Evolutionary conservation across 2,329 filamentous ascomycete genomes (phyloP).

Genomic region (Aspergillus quadricinctus): DNA sequence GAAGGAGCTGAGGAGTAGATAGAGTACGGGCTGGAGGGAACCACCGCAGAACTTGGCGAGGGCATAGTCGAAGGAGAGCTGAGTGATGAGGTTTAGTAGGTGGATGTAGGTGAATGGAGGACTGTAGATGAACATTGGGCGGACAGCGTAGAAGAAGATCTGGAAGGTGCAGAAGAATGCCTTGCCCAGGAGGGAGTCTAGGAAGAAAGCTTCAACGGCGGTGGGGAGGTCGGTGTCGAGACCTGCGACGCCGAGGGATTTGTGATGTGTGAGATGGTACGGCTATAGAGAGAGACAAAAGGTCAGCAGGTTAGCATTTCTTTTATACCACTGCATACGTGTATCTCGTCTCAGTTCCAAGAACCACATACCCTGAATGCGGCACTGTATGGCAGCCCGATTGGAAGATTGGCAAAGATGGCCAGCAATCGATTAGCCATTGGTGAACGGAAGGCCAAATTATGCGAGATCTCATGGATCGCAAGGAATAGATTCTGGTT

Average conservation of each 20-base stretch:
- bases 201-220: conserved; percentile 80
- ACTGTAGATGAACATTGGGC: conserved; percentile 90
- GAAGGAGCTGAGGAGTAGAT: conserved; percentile 86
- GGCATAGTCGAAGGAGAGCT: conserved; percentile 71
- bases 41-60: conserved; percentile 59
- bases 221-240: conserved; percentile 96
- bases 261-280: conserved; percentile 98
- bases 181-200: conserved; percentile 91
- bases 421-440: conserved; percentile 79
- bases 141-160: conserved; percentile 96
- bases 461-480: conserved; percentile 98
- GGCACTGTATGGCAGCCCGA: conserved; percentile 92
- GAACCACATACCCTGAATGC: conserved; percentile 70
- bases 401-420: conserved; percentile 91
- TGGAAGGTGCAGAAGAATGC: conserved; percentile 99
- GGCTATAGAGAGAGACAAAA: conserved; percentile 49
- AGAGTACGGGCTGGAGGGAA: conserved; percentile 62
- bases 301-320: background rate
- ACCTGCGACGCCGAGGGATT: conserved; percentile 92
- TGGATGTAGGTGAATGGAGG: conserved; percentile 84
- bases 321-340: background rate
- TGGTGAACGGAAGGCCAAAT: conserved; percentile 82
- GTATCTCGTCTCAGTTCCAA: background rate
- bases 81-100: conserved; percentile 71
- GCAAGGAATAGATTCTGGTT: conserved; percentile 99